Percentiles rank a stretch among this genome's conserved stretches.
These are phyloP conservation scores for Fistulinella staudtii DNA, from an alignment of 1,284 basidiomycete genomes.

Conservation along the genomic window DNA sequence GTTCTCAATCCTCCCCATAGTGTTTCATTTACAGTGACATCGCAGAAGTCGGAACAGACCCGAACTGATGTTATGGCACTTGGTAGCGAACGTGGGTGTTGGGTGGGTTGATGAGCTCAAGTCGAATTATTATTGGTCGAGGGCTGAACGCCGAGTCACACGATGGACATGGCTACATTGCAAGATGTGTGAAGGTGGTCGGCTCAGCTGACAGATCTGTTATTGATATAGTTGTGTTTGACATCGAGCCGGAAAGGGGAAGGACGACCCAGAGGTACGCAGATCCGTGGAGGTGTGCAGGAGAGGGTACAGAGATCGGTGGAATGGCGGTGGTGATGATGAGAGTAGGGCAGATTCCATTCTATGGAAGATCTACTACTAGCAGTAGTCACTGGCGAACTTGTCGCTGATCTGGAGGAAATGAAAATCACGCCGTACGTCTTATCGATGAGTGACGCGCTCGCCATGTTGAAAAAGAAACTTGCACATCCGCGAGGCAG, in stretches of 20 bases:
- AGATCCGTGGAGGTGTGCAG: constrained; percentile 36
- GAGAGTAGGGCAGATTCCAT: constrained; percentile 16
- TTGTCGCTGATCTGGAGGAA: constrained; percentile 31
- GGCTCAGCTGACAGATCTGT: constrained; percentile 6
- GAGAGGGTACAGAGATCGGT: constrained; percentile 55
- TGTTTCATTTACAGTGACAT: constrained; percentile 50
- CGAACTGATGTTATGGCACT: constrained; percentile 65
- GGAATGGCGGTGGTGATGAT: constrained; percentile 9
- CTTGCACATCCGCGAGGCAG: constrained; percentile 26
- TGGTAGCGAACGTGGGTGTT: constrained; percentile 73
- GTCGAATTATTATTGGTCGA: constrained; percentile 26
- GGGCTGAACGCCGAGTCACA: constrained; percentile 13
- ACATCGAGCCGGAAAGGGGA: constrained; percentile 45
- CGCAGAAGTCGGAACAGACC: constrained; percentile 57
- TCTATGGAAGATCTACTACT: constrained; percentile 19
- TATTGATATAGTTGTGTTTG: constrained; percentile 46
- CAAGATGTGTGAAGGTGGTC: constrained; percentile 48
- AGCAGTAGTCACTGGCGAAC: no score
- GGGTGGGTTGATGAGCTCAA: constrained; percentile 69
- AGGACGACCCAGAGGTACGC: constrained; percentile 50
- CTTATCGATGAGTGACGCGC: constrained; percentile 26
- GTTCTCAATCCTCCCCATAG: constrained; percentile 49
- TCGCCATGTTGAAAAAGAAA: constrained; percentile 3
- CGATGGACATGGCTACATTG: constrained; percentile 45
- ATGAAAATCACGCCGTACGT: constrained; percentile 29